Base-by-base conservation (phyloP, 257 asterid species). In the Fraxinus cuspidata region DNA sequence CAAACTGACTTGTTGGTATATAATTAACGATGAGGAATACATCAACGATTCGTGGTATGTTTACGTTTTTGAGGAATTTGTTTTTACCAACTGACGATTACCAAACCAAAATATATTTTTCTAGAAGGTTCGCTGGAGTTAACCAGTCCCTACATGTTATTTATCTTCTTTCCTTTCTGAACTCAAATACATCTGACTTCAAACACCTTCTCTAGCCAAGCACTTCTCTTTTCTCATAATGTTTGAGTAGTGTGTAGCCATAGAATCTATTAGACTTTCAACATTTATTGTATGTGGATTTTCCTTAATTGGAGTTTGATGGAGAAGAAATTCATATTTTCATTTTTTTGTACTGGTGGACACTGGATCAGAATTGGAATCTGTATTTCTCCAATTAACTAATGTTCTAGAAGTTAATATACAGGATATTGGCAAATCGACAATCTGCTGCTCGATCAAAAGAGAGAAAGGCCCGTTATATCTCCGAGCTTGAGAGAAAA, bases 361-460 rank as follows among this genome's bases (percentile, higher is more conserved):
- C 64, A 68, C 29, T 68, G 27, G 4, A 25, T 13, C 5, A 13
- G 72, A n/a, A 5, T 74, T 25, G 28, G 78, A 42, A 58, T 68
- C 28, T 58, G 23, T 56, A 72, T 80, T 21, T 19, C 25, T 51
- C 28, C 38, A 25, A 78, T 35, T 23, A 37, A 76, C 71, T 37
- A 74, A 63, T 47, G 12, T 38, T 64, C 58, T 32, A 37, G 23
- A 13, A 73, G 69, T 63, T 70, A 37, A 25, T 53, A 31, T 60
- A 1, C 88, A 95, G 99, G 88, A 95, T 92, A 77, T 87, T 95
- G 87, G 99, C 99, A 5, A 95, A 95, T 81, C 89, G 98, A 8
- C 99, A 95, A 76, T 93, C 97, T 80, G 98, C 98, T 77, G 94
- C 98, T 75, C 94, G 98, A 72, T 91, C 98, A 21, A 93, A 93